These are phyloP conservation scores for Xanthoconium separans DNA, from an alignment of 1,284 basidiomycete species.

Conservation along the genomic window DNA sequence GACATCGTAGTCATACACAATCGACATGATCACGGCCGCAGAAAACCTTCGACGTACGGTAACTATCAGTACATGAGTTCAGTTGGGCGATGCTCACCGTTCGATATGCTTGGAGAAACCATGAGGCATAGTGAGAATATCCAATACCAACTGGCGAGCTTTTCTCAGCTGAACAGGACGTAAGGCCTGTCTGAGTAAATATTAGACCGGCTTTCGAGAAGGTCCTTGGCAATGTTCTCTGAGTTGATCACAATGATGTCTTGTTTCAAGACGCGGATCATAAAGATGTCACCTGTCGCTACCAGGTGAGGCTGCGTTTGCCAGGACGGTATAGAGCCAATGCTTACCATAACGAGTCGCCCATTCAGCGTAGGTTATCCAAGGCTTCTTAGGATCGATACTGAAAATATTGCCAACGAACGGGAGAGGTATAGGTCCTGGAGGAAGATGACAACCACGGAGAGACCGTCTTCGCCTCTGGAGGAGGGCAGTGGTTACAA, in stretches of 20 bases:
- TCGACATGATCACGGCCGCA: conserved; percentile 22
- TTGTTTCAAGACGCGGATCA: conserved; percentile 22
- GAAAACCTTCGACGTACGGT: conserved; percentile 14
- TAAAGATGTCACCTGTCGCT: conserved; percentile 23
- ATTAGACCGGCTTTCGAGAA: conserved; percentile 23
- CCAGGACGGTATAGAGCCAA: neutral
- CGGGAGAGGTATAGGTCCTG: conserved; percentile 23
- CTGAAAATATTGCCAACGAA: conserved; percentile 22
- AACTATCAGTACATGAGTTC: neutral
- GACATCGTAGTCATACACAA: conserved; percentile 28
- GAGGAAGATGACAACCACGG: conserved; percentile 15
- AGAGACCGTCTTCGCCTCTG: neutral
- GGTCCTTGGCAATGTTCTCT: conserved; percentile 23
- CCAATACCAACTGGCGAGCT: conserved; percentile 15
- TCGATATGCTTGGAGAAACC: conserved; percentile 20
- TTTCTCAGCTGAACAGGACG: conserved; percentile 25
- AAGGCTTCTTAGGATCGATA: conserved; percentile 23
- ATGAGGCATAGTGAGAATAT: conserved; percentile 18
- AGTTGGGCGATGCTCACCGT: neutral
- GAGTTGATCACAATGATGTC: conserved; percentile 26
- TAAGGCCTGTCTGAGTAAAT: conserved; percentile 29
- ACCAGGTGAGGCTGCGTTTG: neutral
- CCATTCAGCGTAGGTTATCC: conserved; percentile 25
- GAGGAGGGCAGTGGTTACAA: conserved; percentile 6
- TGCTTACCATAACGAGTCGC: conserved; percentile 18